Percentiles rank a stretch among this genome's conserved stretches.
Conservation (phyloP, 2,329 filamentous ascomycete genomes). For the Clarireedia paspali region DNA sequence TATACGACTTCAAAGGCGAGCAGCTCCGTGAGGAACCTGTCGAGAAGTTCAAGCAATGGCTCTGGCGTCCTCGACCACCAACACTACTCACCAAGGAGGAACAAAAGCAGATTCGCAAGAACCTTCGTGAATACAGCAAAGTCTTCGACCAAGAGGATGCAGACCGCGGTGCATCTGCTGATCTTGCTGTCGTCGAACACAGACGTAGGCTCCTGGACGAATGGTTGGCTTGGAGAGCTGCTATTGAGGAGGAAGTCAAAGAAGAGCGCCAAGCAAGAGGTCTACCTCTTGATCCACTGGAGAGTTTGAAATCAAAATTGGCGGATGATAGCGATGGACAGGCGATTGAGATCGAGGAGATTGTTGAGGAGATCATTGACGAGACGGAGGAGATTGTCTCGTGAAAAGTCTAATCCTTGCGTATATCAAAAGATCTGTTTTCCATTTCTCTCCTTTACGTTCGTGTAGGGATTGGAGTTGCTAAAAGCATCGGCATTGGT, state of each 20-base stretch:
- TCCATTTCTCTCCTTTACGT: slow-evolving; percentile 6
- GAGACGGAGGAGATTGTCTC: slow-evolving; percentile 72
- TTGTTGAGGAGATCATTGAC: slow-evolving; percentile 68
- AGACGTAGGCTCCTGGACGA: slow-evolving; percentile 76
- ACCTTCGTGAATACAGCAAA: slow-evolving; percentile 91
- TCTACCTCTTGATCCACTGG: slow-evolving; percentile 57
- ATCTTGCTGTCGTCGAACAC: slow-evolving; percentile 86
- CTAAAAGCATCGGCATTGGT: slow-evolving; percentile 9
- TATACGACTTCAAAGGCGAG: slow-evolving; percentile 94
- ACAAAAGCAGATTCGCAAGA: slow-evolving; percentile 97
- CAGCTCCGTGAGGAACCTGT: slow-evolving; percentile 82
- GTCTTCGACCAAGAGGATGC: slow-evolving; percentile 93
- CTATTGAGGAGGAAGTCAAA: slow-evolving; percentile 61
- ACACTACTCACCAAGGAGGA: slow-evolving; percentile 94
- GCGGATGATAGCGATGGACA: slow-evolving; percentile 46
- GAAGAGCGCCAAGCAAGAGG: slow-evolving; percentile 65
- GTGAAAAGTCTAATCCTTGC: background rate
- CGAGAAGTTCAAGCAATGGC: slow-evolving; percentile 96
- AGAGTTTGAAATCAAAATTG: slow-evolving; percentile 50
- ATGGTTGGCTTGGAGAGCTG: slow-evolving; percentile 78
- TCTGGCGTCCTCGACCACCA: slow-evolving; percentile 85
- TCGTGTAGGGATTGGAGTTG: slow-evolving; percentile 9
- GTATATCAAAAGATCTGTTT: background rate
- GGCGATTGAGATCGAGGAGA: slow-evolving; percentile 81
- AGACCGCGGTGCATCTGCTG: slow-evolving; percentile 86